Evolutionary conservation across 805 yeast species (phyloP).

Genomic region (Hanseniaspora singularis): DNA sequence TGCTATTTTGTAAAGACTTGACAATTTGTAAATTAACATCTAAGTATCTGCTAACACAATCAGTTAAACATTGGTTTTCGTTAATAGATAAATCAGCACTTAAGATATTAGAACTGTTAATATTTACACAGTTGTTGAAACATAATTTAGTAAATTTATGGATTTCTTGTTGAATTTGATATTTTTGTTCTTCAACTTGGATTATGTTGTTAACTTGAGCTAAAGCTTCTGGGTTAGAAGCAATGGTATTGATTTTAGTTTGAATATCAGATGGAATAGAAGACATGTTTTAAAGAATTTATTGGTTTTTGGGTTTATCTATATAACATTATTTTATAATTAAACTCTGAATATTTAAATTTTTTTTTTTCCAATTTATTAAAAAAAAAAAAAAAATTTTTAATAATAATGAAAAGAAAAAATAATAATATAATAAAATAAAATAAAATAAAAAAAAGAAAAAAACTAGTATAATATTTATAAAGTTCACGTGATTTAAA

Average conservation of each 20-base stretch:
- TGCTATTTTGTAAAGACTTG: slow-evolving; percentile 33
- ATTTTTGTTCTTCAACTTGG: slow-evolving; percentile 61
- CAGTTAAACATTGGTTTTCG: slow-evolving; percentile 64
- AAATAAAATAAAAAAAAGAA: background rate
- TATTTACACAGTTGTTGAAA: slow-evolving; percentile 67
- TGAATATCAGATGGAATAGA: slow-evolving; percentile 9
- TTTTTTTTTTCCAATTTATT: background rate
- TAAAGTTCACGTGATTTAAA: no score
- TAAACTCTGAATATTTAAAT: background rate
- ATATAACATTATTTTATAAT: background rate
- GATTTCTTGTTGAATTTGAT: slow-evolving; percentile 75
- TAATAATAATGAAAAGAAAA: background rate
- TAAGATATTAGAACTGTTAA: slow-evolving; percentile 26
- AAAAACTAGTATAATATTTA: background rate
- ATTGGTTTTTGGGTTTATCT: background rate
- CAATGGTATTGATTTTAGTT: slow-evolving; percentile 12
- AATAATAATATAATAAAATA: background rate
- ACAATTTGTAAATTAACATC: slow-evolving; percentile 82
- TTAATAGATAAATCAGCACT: slow-evolving; percentile 38
- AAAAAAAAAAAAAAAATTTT: background rate
- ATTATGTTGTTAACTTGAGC: slow-evolving; percentile 15
- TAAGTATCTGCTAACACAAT: slow-evolving; percentile 74
- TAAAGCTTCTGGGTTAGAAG: slow-evolving; percentile 11
- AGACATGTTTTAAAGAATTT: background rate
- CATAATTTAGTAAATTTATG: slow-evolving; percentile 85